Percentiles rank a stretch among this genome's conserved stretches.
These are phyloP conservation scores for Candida dubliniensis DNA, from an alignment of 1,139 yeast species.

Conservation along the genomic window DNA sequence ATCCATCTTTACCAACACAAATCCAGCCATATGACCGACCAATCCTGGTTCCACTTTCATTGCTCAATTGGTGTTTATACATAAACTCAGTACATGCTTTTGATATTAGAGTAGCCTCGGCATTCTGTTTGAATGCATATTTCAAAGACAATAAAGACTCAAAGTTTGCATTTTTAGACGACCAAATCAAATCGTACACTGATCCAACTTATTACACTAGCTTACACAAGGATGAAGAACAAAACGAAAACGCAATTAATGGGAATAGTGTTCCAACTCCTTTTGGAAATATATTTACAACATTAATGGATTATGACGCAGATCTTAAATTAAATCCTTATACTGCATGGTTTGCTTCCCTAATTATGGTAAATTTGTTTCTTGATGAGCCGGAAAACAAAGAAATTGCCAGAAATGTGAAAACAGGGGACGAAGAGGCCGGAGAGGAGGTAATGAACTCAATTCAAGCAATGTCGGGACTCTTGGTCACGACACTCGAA, in stretches of 20 bases:
- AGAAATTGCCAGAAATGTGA: constrained; percentile 51
- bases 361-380: constrained; percentile 62
- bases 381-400: constrained; percentile 57
- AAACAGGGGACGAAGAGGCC: constrained; percentile 63
- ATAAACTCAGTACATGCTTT: constrained; percentile 83
- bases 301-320: constrained; percentile 76
- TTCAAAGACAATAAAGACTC: constrained; percentile 66
- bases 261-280: constrained; percentile 24
- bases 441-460: constrained; percentile 77
- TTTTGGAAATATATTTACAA: constrained; percentile 58
- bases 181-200: constrained; percentile 56
- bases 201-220: constrained; percentile 22
- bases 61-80: constrained; percentile 77
- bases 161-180: constrained; percentile 58
- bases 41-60: constrained; percentile 70
- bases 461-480: constrained; percentile 78
- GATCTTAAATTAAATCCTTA: constrained; percentile 81
- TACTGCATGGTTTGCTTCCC: constrained; percentile 81
- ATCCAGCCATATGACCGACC: constrained; percentile 32
- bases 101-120: constrained; percentile 75
- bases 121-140: constrained; percentile 64
- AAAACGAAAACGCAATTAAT: constrained; percentile 6
- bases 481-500: constrained; percentile 65
- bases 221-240: constrained; percentile 9
- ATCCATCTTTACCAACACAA: constrained; percentile 68